Percentiles rank a stretch among this genome's conserved stretches.
Evolutionary conservation across 768 basidiomycete species (phyloP).

Genomic region (Paxillus involutus): DNA sequence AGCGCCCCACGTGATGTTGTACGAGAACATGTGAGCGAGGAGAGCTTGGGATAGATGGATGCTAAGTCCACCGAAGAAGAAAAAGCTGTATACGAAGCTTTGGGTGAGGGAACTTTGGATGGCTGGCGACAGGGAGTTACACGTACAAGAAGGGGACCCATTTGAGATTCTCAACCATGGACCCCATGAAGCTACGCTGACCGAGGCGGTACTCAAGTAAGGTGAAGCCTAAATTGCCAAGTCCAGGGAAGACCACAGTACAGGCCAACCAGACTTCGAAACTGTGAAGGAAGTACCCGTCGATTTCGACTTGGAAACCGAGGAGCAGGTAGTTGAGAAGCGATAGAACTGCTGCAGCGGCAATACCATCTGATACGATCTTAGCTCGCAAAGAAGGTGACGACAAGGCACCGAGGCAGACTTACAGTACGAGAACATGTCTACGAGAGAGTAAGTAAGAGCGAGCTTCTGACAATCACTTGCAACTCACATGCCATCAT

Average conservation of each 20-base stretch:
- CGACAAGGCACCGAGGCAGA: background rate
- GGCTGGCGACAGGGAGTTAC: background rate
- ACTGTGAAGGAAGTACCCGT: constrained; percentile 73
- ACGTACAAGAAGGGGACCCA: constrained; percentile 41
- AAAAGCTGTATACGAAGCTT: constrained; percentile 29
- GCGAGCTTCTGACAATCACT: background rate
- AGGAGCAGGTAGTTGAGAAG: constrained; percentile 77
- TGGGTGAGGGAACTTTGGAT: background rate
- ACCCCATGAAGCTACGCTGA: constrained; percentile 23
- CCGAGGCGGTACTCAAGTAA: constrained; percentile 77
- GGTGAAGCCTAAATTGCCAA: constrained; percentile 71
- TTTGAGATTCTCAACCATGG: constrained; percentile 26
- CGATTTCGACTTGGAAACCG: constrained; percentile 67
- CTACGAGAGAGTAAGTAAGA: constrained; percentile 16
- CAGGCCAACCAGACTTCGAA: constrained; percentile 85
- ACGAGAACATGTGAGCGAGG: constrained; percentile 56
- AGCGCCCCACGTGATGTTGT: constrained; percentile 58
- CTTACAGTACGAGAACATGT: constrained; percentile 55
- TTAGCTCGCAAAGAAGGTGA: background rate
- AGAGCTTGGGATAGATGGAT: constrained; percentile 53
- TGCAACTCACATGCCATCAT: constrained; percentile 48
- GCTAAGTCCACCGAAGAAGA: constrained; percentile 58
- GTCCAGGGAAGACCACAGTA: constrained; percentile 71
- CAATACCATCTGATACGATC: constrained; percentile 47
- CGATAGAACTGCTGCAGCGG: constrained; percentile 63